phyloP scores from a whole-genome alignment of 352 stramenopile genomes.

The Phytopythium oedochilum region DNA sequence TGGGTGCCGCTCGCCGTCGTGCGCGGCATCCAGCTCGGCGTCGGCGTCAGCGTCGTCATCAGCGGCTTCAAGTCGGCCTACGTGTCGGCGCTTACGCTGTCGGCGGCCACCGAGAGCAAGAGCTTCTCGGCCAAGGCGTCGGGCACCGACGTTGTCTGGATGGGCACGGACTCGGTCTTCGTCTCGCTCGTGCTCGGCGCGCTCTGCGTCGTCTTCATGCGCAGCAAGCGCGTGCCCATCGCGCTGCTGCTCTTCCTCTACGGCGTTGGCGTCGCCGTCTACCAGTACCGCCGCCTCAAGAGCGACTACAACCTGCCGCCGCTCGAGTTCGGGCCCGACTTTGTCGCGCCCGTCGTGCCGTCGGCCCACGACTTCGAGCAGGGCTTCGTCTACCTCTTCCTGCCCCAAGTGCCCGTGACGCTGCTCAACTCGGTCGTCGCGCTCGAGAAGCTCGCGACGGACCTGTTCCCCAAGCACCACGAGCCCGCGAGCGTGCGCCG shows the following conservation, averaged over 20 bases:
- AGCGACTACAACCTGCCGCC: slow-evolving; percentile 48
- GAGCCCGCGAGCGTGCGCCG: slow-evolving; percentile 50
- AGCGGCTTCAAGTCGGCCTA: slow-evolving; percentile 78
- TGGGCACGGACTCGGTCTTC: slow-evolving; percentile 61
- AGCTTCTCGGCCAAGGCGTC: slow-evolving; percentile 8
- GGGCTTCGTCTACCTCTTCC: slow-evolving; percentile 83
- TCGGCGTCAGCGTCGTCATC: slow-evolving; percentile 84
- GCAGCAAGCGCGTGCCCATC: slow-evolving; percentile 53
- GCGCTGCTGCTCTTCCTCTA: slow-evolving; percentile 67
- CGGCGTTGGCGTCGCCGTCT: slow-evolving; percentile 56
- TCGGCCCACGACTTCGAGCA: slow-evolving; percentile 47
- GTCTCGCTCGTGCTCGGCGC: slow-evolving; percentile 61
- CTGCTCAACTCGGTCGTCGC: slow-evolving; percentile 92
- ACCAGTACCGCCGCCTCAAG: slow-evolving; percentile 44
- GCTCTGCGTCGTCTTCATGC: slow-evolving; percentile 71
- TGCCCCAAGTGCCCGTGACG: slow-evolving; percentile 91
- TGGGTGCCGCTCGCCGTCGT: slow-evolving; percentile 88
- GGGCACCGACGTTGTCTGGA: slow-evolving; percentile 34
- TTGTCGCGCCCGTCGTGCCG: slow-evolving; percentile 50
- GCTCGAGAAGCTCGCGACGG: slow-evolving; percentile 83
- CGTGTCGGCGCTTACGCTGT: slow-evolving; percentile 32
- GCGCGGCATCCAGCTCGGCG: slow-evolving; percentile 89
- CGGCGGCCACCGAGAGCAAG: slow-evolving; percentile 8
- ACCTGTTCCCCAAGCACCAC: slow-evolving; percentile 85
- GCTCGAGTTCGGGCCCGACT: slow-evolving; percentile 48